Conservation (phyloP, 345 rosid species). For the Eucalyptus shirleyi region DNA sequence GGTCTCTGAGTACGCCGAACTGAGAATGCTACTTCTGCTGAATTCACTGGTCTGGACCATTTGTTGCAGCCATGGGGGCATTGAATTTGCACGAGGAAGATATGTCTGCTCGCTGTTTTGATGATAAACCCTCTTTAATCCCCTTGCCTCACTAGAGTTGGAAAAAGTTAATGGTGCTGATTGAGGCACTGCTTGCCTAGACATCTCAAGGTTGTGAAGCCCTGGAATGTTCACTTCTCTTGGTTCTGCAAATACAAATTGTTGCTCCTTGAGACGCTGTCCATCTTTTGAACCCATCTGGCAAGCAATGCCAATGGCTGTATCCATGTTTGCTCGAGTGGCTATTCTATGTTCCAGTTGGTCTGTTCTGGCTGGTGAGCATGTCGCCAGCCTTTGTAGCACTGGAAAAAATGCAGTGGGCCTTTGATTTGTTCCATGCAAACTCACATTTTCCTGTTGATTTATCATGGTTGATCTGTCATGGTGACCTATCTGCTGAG, state of each 20-base stretch:
- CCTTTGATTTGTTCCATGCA: constrained; percentile 9
- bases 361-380: neutral
- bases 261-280: neutral
- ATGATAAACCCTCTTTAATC: constrained; percentile 31
- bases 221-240: constrained; percentile 9
- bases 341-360: neutral
- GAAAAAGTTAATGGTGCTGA: constrained; percentile 4
- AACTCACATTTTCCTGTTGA: constrained; percentile 8
- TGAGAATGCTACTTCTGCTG: neutral
- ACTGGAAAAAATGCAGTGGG: neutral
- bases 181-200: constrained; percentile 9
- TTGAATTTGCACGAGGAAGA: neutral
- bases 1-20: neutral
- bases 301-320: neutral
- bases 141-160: constrained; percentile 14
- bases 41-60: neutral
- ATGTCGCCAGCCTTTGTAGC: neutral
- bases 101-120: constrained; percentile 14
- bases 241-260: neutral
- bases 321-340: neutral
- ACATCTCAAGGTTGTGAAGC: constrained; percentile 6
- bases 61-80: constrained; percentile 1
- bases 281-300: neutral
- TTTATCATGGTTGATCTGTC: constrained; percentile 8
- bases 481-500: constrained; percentile 15